Percentiles rank a stretch among this genome's conserved stretches.
Evolutionary conservation across 257 asterid genomes (phyloP).

Genomic region (Cinchona pubescens): DNA sequence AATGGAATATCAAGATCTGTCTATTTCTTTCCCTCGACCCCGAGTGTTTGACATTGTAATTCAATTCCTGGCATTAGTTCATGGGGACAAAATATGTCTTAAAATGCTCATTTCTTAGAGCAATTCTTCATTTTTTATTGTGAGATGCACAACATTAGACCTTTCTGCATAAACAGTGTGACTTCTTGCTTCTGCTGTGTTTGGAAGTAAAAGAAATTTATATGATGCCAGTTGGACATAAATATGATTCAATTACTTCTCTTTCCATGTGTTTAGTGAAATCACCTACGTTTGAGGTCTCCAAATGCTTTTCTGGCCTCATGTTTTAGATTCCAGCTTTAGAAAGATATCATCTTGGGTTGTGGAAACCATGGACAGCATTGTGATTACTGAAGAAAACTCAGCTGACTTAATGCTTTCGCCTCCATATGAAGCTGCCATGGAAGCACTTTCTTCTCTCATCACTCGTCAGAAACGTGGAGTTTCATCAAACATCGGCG

Average conservation of each 20-base stretch:
- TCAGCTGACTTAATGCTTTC: conserved; percentile 27
- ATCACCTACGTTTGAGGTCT: not conserved
- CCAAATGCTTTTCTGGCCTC: conserved; percentile 6
- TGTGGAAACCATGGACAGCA: conserved; percentile 39
- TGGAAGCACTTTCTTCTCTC: conserved; percentile 92
- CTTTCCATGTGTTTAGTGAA: not conserved
- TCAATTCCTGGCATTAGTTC: too few relatives aligned
- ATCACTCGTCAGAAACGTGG: conserved; percentile 61
- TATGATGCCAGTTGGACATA: not conserved
- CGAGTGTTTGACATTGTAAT: too few relatives aligned
- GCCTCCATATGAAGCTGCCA: conserved; percentile 64
- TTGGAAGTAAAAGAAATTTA: not conserved
- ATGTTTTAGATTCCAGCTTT: conserved; percentile 31
- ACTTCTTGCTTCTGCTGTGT: not conserved
- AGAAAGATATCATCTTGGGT: conserved; percentile 31
- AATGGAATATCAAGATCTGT: not conserved
- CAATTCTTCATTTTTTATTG: not conserved
- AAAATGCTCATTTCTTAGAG: not conserved
- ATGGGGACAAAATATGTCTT: too few relatives aligned
- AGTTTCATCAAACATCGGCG: conserved; percentile 29
- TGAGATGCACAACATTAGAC: not conserved
- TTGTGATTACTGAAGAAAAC: conserved; percentile 36
- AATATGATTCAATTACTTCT: not conserved
- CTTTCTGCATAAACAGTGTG: not conserved
- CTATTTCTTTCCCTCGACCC: not conserved